Percentiles rank a stretch among this genome's conserved stretches.
phyloP scores from a whole-genome alignment of 495 filamentous ascomycete genomes.

The Melanomma pulvis-pyrius region DNA sequence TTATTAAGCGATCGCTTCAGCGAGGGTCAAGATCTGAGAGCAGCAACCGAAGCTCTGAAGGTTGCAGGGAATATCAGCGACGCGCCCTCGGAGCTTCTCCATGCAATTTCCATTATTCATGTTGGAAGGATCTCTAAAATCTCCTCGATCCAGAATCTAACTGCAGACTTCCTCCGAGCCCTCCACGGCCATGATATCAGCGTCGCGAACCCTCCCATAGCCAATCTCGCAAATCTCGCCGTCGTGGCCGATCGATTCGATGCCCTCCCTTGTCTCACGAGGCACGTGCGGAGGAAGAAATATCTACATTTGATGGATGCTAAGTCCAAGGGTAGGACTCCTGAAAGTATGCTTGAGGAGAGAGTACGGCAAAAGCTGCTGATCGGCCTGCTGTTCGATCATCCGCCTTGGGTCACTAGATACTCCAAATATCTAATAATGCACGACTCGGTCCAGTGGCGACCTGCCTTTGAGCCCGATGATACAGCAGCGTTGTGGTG shows the following conservation, averaged over 20 bases:
- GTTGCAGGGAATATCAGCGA: slow-evolving; percentile 49
- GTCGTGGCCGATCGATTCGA: slow-evolving; percentile 70
- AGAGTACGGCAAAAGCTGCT: slow-evolving; percentile 65
- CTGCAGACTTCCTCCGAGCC: slow-evolving; percentile 60
- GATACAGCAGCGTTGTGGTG: slow-evolving; percentile 64
- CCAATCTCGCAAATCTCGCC: slow-evolving; percentile 62
- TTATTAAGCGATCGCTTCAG: slow-evolving; percentile 56
- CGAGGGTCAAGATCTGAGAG: slow-evolving; percentile 54
- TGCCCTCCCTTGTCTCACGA: slow-evolving; percentile 52
- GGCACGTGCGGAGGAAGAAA: slow-evolving; percentile 50
- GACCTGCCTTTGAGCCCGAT: slow-evolving; percentile 45
- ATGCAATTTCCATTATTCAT: slow-evolving; percentile 58
- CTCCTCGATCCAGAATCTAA: slow-evolving; percentile 51
- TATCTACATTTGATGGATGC: slow-evolving; percentile 41
- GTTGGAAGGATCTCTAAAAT: slow-evolving; percentile 61
- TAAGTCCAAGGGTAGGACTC: slow-evolving; percentile 44
- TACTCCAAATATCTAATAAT: slow-evolving; percentile 65
- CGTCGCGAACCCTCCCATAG: slow-evolving; percentile 45
- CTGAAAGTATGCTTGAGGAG: slow-evolving; percentile 54
- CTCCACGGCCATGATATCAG: slow-evolving; percentile 55
- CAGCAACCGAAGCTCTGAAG: slow-evolving; percentile 49
- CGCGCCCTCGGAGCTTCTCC: slow-evolving; percentile 54
- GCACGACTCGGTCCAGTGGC: slow-evolving; percentile 68
- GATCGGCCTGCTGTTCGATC: slow-evolving; percentile 61
- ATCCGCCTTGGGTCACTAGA: slow-evolving; percentile 54